Base-by-base conservation (phyloP, 495 filamentous ascomycete species). In the Hypomontagnella submonticulosa region DNA sequence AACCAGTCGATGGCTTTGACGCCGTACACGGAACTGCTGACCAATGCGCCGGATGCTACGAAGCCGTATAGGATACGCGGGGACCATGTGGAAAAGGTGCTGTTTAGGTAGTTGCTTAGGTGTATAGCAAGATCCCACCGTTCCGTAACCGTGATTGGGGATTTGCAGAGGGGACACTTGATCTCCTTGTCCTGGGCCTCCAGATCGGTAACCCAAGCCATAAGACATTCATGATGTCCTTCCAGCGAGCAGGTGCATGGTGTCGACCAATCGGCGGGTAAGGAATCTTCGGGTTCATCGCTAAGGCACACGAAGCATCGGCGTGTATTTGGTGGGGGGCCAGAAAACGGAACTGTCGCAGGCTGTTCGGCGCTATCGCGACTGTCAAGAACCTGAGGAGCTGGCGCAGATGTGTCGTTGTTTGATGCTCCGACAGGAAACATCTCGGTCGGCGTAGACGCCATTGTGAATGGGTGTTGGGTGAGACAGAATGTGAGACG, bases 281-380 rank as follows among this genome's bases (percentile, higher is more conserved):
- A 64, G 4, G 85, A 80, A 37, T 84, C 81, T 64, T 97, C 92
- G 18, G 88, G 92, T 63, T 92, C 88, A 64, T 94, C 91, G 52
- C 84, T 84, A 70, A 95, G 91, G 79, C 95, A 99, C 70, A 99
- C 93, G 89, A 92, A 97, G 76, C 95, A 99, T 76, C 88, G 88
- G 33, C 86, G 87, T 20, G 89, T 75, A 61, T 77, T 69, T 11
- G 61, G 59, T 8, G 69, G 57, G 43, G 65, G 59, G 1, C 50
- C 69, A 13, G 56, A 67, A 6, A 41, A 46, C n/a, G 40, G 36
- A 12, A 10, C 4, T 57, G 13, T 9, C 7, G 18, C 2, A n/a
- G 43, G 40, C 5, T 19, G 30, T 68, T 42, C 76, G 68, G 47
- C 61, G 44, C 18, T 63, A 62, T 69, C 50, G 38, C 62, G 57